Evolutionary conservation across 306 rosid genomes (phyloP).

Genomic region (Astragalus glycyphyllos): DNA sequence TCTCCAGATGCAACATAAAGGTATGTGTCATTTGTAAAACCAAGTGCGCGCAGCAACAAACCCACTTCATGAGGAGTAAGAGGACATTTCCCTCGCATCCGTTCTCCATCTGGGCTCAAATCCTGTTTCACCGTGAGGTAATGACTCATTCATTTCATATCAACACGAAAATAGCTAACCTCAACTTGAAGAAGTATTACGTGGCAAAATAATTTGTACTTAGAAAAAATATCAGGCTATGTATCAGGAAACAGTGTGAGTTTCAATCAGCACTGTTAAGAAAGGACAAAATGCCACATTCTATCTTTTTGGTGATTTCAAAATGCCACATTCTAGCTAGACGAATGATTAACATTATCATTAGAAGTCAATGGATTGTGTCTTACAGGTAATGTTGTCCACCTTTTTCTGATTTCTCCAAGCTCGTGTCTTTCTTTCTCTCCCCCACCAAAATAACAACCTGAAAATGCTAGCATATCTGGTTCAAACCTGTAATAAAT

Average conservation of each 20-base stretch:
- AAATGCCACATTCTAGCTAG: constrained; percentile 23
- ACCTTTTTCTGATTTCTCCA: constrained; percentile 94
- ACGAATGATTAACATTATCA: constrained; percentile 17
- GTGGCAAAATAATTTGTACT: constrained; percentile 10
- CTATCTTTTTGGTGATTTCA: background rate
- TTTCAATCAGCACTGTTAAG: constrained; percentile 27
- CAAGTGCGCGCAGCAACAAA: constrained; percentile 90
- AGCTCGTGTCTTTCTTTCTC: constrained; percentile 89
- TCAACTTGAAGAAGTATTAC: constrained; percentile 21
- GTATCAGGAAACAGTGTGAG: constrained; percentile 14
- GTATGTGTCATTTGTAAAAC: constrained; percentile 84
- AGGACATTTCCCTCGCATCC: constrained; percentile 97
- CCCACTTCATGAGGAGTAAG: constrained; percentile 97
- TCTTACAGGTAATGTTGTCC: constrained; percentile 98
- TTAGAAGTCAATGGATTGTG: constrained; percentile 35
- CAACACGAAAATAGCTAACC: constrained; percentile 10
- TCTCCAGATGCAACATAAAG: constrained; percentile 97
- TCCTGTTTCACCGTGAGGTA: constrained; percentile 58
- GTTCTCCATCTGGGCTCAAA: constrained; percentile 81
- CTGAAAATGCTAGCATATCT: constrained; percentile 98
- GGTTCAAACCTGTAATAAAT: constrained; percentile 87
- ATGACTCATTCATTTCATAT: constrained; percentile 30
- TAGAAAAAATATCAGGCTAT: constrained; percentile 28
- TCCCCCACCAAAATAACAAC: constrained; percentile 99
- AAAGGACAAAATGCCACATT: constrained; percentile 29